Evolutionary conservation across 139 green algal genomes (phyloP).

Genomic region (Dunaliella primolecta): DNA sequence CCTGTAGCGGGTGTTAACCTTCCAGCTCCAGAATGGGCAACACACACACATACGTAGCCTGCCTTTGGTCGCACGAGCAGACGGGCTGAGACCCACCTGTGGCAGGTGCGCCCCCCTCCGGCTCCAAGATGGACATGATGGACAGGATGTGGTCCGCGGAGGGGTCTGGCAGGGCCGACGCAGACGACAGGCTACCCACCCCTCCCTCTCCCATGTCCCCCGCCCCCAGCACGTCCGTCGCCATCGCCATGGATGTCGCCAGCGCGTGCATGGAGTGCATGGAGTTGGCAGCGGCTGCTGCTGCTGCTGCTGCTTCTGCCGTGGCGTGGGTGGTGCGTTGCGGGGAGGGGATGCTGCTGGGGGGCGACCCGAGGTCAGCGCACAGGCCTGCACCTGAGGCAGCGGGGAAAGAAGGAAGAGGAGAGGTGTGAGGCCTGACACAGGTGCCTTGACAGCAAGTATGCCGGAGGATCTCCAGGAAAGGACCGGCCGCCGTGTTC

Average conservation of each 20-base stretch:
- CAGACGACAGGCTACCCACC: not conserved
- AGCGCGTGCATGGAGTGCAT: not conserved
- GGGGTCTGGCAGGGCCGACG: not conserved
- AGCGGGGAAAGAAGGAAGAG: no score
- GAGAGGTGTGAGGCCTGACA: no score
- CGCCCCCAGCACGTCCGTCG: not conserved
- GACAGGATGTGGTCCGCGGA: constrained; percentile 36
- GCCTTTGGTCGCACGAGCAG: no score
- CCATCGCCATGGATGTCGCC: not conserved
- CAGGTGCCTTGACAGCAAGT: no score
- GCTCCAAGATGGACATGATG: constrained; percentile 45
- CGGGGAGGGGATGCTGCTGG: not conserved
- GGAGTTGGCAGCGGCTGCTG: constrained; percentile 4
- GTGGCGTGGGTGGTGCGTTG: not conserved
- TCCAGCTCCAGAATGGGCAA: no score
- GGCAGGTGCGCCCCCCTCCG: constrained; percentile 12
- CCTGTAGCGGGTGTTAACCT: no score
- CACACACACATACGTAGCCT: no score
- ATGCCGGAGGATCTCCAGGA: no score
- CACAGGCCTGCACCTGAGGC: not conserved
- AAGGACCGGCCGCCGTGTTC: no score
- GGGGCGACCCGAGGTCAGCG: not conserved
- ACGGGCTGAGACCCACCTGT: no score
- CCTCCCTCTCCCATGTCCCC: not conserved
- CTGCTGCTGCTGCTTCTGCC: not conserved